These are phyloP conservation scores for Podospora conica DNA, from an alignment of 495 filamentous ascomycete species.

Conservation along the genomic window DNA sequence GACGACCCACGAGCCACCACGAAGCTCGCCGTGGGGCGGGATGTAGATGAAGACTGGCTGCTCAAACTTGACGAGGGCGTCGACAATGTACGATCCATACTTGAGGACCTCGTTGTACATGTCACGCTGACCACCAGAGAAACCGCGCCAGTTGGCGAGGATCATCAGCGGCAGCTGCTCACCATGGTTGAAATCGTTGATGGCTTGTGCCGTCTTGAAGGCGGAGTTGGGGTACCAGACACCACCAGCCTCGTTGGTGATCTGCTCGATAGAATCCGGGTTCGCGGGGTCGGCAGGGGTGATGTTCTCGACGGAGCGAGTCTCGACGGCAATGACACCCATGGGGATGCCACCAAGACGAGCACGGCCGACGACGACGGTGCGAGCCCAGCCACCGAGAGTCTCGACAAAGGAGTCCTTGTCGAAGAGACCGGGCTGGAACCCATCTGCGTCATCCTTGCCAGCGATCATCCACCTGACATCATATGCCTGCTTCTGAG, in stretches of 20 bases:
- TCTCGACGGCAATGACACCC: conserved; percentile 97
- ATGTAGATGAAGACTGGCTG: conserved; percentile 99
- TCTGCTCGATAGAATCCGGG: conserved; percentile 94
- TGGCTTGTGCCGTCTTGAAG: conserved; percentile 98
- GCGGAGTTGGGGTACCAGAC: conserved; percentile 99
- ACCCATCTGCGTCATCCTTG: conserved; percentile 68
- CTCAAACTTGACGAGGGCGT: conserved; percentile 95
- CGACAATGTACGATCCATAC: conserved; percentile 97
- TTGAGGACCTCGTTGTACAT: conserved; percentile 99
- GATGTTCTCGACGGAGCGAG: conserved; percentile 90
- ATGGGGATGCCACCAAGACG: conserved; percentile 96
- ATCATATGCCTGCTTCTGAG: conserved; percentile 85
- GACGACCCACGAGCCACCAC: conserved; percentile 99
- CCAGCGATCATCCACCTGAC: conserved; percentile 88
- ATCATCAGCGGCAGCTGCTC: conserved; percentile 99
- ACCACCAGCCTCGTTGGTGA: conserved; percentile 88
- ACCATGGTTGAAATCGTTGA: conserved; percentile 97
- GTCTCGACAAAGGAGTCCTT: conserved; percentile 94
- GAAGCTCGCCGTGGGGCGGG: conserved; percentile 90
- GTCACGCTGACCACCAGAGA: conserved; percentile 97
- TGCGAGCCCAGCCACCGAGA: conserved; percentile 93
- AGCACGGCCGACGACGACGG: conserved; percentile 94
- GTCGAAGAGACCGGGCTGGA: conserved; percentile 90
- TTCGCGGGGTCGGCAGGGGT: conserved; percentile 98
- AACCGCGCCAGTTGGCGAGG: conserved; percentile 98